Evolutionary conservation across 805 yeast genomes (phyloP), one percentile per base, ranked within the genome.

Genomic region (Dipodascus albidus): DNA sequence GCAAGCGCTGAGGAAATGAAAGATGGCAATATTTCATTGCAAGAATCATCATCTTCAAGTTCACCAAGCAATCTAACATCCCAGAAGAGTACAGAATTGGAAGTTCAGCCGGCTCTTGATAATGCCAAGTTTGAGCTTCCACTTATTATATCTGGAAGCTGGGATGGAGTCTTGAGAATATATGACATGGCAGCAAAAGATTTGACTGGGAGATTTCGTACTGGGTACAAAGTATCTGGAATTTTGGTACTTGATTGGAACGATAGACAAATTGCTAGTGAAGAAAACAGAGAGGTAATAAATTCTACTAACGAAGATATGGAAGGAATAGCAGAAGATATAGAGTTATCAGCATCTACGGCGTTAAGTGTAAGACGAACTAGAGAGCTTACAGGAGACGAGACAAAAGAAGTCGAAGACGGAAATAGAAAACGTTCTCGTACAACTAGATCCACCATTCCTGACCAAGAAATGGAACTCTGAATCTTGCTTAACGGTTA

Each of bases 291-390:
- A n/a, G n/a, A n/a, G n/a, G n/a, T n/a, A n/a, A n/a, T n/a, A n/a
- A n/a, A n/a, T n/a, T n/a, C n/a, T n/a, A n/a, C n/a, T n/a, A 80
- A 83, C 60, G 87, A 85, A 65, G 79, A 77, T 59, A 68, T 87
- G 33, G 93, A 85, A 60, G 67, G n/a, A n/a, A n/a, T n/a, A n/a
- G n/a, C n/a, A n/a, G n/a, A n/a, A n/a, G n/a, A n/a, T n/a, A n/a
- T n/a, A n/a, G n/a, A n/a, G n/a, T n/a, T 88, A 58, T 74, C 87
- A 56, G 87, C 80, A 3, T 96, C 96, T 6, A 75, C 88, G 33
- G 33, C 33, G n/a, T n/a, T n/a, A n/a, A n/a, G n/a, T n/a, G n/a
- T n/a, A n/a, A n/a, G n/a, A n/a, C n/a, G n/a, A n/a, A n/a, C n/a
- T n/a, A n/a, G n/a, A n/a, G n/a, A n/a, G n/a, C n/a, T n/a, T n/a